Percentiles rank a stretch among this genome's conserved stretches.
Conservation (phyloP, 169 alveolate genomes). For the Theileria orientalis region DNA sequence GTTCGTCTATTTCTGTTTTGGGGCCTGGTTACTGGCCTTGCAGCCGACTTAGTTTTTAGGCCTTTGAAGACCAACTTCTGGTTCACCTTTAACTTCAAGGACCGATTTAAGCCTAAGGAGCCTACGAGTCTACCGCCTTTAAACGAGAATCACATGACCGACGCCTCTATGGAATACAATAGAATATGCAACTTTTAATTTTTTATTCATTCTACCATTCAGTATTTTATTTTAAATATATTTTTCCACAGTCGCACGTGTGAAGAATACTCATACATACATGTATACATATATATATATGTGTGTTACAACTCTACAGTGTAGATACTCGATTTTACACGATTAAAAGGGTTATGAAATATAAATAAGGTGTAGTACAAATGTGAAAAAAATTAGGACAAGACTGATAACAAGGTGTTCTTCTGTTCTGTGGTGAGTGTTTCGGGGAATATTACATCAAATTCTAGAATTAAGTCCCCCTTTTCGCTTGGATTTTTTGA, state of each 20-base stretch:
- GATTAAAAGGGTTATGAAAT: too few relatives aligned
- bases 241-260: background rate
- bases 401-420: conserved; percentile 62
- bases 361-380: background rate
- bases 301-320: too few relatives aligned
- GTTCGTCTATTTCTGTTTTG: conserved; percentile 68
- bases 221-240: background rate
- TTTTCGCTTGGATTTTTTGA: conserved; percentile 73
- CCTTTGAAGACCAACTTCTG: conserved; percentile 71
- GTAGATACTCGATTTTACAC: too few relatives aligned
- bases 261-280: too few relatives aligned
- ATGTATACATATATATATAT: too few relatives aligned
- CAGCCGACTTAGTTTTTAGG: conserved; percentile 60
- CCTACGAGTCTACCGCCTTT: conserved; percentile 19
- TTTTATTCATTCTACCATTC: background rate
- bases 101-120: conserved; percentile 33
- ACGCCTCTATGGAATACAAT: conserved; percentile 58
- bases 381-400: background rate
- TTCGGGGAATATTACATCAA: conserved; percentile 80
- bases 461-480: conserved; percentile 81
- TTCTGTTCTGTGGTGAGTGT: conserved; percentile 77
- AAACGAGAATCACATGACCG: conserved; percentile 50
- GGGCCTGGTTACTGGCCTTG: conserved; percentile 62
- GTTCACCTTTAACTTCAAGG: conserved; percentile 43
- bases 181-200: conserved; percentile 42